Evolutionary conservation across 73 alveolate species (phyloP), one percentile per base, ranked within the genome.

Genomic region (Symbiodinium pilosum): DNA sequence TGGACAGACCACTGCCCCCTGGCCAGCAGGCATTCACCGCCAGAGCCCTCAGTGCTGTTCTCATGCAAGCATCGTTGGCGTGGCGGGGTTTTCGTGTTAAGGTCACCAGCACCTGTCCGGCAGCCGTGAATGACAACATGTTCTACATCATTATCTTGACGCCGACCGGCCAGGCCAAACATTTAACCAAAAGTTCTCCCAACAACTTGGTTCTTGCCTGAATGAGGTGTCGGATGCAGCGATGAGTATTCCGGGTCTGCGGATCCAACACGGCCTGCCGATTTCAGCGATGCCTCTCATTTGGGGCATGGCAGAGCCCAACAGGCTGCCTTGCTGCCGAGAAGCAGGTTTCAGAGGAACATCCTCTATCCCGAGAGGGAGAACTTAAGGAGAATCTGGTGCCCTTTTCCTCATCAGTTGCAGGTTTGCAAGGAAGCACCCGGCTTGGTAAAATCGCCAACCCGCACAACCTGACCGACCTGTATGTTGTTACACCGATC

Each of bases 301-400:
- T 40, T 91, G 97, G 97, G 97, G 97, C 75, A 91, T 91, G 97
- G 97, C 97, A 14, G 97, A 91, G 68, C 97, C 97, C 52, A 91
- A 91, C 77, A 91, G 97, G 97, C 41, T 12, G 20, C 36, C 38
- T 6, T 5, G 11, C 4, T 59, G 59, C 59, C 14, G 59, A 14
- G 59, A 47, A 47, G 59, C 6, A 47, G 14, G n/a, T n/a, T 47
- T 47, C 59, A 9, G 59, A 47, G 59, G 14, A 9, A 47, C 14
- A 14, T 47, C 21, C 6, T 47, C 59, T 47, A 47, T 47, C 14
- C 21, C 59, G 14, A n/a, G n/a, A n/a, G n/a, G n/a, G n/a, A n/a
- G n/a, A n/a, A n/a, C n/a, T n/a, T n/a, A n/a, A n/a, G n/a, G n/a
- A n/a, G n/a, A n/a, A n/a, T n/a, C n/a, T n/a, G n/a, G n/a, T n/a